phyloP scores from a whole-genome alignment of 192 early-diverging fungal species.

The Coemansia interrupta region DNA sequence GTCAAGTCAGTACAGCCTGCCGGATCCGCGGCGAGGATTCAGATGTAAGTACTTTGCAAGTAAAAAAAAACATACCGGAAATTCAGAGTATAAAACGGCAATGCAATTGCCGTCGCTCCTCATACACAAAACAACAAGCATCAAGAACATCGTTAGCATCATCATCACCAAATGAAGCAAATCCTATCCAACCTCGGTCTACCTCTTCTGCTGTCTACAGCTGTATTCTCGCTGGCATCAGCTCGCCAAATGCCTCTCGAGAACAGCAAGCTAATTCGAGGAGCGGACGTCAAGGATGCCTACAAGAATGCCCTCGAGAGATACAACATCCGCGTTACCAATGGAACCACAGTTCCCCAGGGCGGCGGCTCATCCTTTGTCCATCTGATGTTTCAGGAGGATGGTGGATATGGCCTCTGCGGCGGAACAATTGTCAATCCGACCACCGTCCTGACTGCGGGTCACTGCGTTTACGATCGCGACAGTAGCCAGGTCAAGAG shows the following conservation, averaged over 20 bases:
- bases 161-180: no score
- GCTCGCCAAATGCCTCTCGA: no score
- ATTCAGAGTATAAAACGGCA: no score
- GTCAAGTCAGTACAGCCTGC: no score
- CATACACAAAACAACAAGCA: no score
- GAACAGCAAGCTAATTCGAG: background rate
- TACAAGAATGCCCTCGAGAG: slow-evolving; percentile 5
- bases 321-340: slow-evolving; percentile 36
- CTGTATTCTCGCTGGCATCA: background rate
- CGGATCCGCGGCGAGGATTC: no score
- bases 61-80: no score
- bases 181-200: no score
- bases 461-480: slow-evolving; percentile 26
- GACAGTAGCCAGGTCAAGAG: background rate
- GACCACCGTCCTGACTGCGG: slow-evolving; percentile 39
- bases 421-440: slow-evolving; percentile 45
- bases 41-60: no score
- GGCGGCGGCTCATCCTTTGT: slow-evolving; percentile 37
- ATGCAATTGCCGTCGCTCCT: no score
- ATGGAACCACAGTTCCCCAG: slow-evolving; percentile 29
- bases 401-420: slow-evolving; percentile 17
- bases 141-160: no score
- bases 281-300: slow-evolving; percentile 2
- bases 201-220: background rate
- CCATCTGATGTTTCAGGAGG: slow-evolving; percentile 9